Conservation (phyloP, 805 yeast genomes). For the Debaryomyces castellii region DNA sequence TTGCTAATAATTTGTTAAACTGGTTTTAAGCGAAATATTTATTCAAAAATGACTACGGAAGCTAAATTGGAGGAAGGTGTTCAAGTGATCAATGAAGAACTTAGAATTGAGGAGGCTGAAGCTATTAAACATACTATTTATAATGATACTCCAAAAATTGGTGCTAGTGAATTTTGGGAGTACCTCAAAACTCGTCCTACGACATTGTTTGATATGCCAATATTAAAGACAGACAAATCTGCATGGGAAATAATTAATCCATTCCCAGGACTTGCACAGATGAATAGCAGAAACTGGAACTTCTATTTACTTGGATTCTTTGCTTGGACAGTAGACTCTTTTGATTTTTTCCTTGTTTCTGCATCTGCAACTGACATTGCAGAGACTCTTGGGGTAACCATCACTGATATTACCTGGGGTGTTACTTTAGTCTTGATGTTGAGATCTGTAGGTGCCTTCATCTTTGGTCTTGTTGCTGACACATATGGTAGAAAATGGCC, state of each 20-base stretch:
- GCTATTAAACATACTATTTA: constrained; percentile 3
- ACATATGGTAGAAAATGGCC: constrained; percentile 64
- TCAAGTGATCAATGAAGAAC: neutral
- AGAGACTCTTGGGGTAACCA: constrained; percentile 38
- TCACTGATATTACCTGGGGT: constrained; percentile 61
- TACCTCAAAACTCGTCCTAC: constrained; percentile 15
- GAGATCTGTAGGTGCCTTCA: constrained; percentile 62
- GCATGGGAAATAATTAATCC: constrained; percentile 41
- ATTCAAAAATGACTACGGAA: neutral
- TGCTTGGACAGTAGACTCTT: constrained; percentile 67
- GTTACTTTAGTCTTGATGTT: constrained; percentile 68
- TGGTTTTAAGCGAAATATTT: neutral
- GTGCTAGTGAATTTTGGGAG: constrained; percentile 5
- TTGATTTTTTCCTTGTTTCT: constrained; percentile 62
- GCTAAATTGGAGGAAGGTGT: neutral
- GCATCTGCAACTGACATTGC: constrained; percentile 52
- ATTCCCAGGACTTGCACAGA: constrained; percentile 33
- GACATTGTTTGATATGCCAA: constrained; percentile 19
- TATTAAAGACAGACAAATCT: constrained; percentile 26
- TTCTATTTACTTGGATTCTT: constrained; percentile 51
- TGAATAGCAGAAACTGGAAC: constrained; percentile 52
- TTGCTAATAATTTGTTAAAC: too few relatives aligned
- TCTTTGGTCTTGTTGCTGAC: constrained; percentile 60
- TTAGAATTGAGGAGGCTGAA: neutral
- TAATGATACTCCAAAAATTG: constrained; percentile 17